Percentiles rank a stretch among this genome's conserved stretches.
Evolutionary conservation across 1,139 yeast species (phyloP).

Genomic region (Saccharomyces hybrid): DNA sequence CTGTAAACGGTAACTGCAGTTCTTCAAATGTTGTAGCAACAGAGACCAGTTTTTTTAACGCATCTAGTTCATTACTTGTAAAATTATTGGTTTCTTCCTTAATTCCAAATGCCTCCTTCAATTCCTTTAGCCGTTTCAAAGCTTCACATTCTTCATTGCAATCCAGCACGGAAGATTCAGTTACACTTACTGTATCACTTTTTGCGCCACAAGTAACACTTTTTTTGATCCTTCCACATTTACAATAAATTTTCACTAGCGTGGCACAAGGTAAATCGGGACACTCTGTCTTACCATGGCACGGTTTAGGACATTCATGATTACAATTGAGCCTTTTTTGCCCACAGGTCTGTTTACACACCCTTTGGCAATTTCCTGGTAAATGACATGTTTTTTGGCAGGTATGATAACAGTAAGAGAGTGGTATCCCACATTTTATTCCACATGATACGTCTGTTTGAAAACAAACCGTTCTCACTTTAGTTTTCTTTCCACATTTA

Average conservation of each 20-base stretch:
- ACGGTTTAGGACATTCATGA: constrained; percentile 53
- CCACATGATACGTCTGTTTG: constrained; percentile 70
- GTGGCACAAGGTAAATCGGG: constrained; percentile 47
- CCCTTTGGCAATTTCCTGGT: constrained; percentile 33
- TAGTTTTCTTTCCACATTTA: constrained; percentile 56
- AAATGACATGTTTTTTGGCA: constrained; percentile 50
- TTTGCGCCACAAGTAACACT: constrained; percentile 50
- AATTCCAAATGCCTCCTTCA: constrained; percentile 55
- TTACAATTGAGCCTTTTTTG: constrained; percentile 47
- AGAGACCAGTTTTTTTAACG: constrained; percentile 7
- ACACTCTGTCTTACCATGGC: constrained; percentile 59
- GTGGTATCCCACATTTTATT: constrained; percentile 47
- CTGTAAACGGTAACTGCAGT: constrained; percentile 37
- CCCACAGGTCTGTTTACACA: constrained; percentile 55
- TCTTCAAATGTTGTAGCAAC: constrained; percentile 24
- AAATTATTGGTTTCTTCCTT: constrained; percentile 7
- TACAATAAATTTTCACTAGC: constrained; percentile 46
- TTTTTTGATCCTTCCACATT: constrained; percentile 51
- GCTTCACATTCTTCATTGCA: constrained; percentile 71
- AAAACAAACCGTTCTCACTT: constrained; percentile 61
- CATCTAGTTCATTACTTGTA: constrained; percentile 15
- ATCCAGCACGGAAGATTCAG: constrained; percentile 17
- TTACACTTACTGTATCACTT: neutral
- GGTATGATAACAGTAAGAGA: constrained; percentile 58
- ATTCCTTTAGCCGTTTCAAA: constrained; percentile 50